A percentile compares a stretch with the other conserved stretches of the same genome.
Conservation (phyloP, 2,329 filamentous ascomycete genomes). For the Fusarium humuli region DNA sequence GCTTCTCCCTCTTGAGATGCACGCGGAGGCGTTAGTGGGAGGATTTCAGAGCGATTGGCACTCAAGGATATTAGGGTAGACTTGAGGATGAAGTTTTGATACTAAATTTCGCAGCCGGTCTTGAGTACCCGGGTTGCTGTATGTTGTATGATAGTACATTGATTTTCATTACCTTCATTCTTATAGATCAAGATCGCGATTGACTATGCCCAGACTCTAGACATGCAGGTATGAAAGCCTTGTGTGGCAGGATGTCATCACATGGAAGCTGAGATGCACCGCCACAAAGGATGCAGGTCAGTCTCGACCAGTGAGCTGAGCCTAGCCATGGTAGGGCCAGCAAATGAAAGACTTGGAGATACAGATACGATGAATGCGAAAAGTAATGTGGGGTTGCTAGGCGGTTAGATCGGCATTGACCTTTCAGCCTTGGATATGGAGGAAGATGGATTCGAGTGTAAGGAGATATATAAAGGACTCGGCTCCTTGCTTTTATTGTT, state of each 20-base stretch:
- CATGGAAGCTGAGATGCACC: conserved; percentile 5
- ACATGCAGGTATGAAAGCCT: background rate
- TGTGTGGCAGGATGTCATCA: conserved; percentile 7
- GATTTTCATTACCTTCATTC: conserved; percentile 37
- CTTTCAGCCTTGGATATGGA: conserved; percentile 4
- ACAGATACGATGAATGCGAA: conserved; percentile 42
- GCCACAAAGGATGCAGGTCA: conserved; percentile 15
- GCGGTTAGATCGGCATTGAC: conserved; percentile 9
- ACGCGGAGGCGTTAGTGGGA: conserved; percentile 31
- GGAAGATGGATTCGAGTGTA: background rate
- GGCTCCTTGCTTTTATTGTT: background rate
- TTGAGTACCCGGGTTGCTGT: conserved; percentile 33
- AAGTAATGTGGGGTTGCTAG: conserved; percentile 6
- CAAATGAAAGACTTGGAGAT: background rate
- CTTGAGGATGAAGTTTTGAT: conserved; percentile 45
- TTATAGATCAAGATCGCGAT: background rate
- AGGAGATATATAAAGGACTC: conserved; percentile 26
- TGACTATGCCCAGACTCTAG: background rate
- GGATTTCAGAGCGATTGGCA: conserved; percentile 42
- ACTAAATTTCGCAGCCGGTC: conserved; percentile 39
- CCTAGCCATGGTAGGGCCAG: background rate
- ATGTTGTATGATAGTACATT: conserved; percentile 52
- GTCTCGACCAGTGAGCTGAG: background rate
- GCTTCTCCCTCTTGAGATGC: conserved; percentile 36
- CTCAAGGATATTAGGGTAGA: conserved; percentile 43